Evolutionary conservation across 2,329 filamentous ascomycete species (phyloP).

Genomic region (Monosporascus sp.): DNA sequence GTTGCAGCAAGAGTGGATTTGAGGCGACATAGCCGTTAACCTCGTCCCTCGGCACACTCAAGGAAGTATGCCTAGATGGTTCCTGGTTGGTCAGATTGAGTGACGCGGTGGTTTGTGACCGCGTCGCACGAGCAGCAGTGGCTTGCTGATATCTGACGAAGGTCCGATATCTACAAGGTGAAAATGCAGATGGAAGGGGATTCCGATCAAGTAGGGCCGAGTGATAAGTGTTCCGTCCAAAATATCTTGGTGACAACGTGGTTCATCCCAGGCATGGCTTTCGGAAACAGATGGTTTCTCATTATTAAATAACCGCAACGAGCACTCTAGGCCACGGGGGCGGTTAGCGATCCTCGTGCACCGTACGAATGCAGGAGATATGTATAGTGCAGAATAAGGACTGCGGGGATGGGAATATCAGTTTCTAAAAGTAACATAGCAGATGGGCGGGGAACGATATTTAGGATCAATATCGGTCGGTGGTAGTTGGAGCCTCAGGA

Average conservation of each 20-base stretch:
- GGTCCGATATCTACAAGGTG: neutral
- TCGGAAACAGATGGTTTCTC: no score
- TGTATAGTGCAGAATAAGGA: neutral
- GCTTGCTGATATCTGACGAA: neutral
- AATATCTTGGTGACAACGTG: no score
- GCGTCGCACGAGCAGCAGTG: neutral
- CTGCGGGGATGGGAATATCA: neutral
- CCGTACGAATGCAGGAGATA: no score
- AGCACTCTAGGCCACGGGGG: no score
- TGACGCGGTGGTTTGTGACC: neutral
- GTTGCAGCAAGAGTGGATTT: neutral
- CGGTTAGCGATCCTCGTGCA: no score
- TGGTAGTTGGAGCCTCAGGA: neutral
- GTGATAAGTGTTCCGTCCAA: neutral
- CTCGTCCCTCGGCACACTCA: neutral
- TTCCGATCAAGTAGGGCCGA: neutral
- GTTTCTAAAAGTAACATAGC: neutral
- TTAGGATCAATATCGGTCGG: neutral
- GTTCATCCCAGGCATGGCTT: no score
- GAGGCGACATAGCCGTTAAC: neutral
- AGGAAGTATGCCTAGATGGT: neutral
- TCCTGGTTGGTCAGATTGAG: no score
- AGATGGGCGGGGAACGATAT: neutral
- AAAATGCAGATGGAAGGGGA: neutral
- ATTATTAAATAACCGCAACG: no score